Evolutionary conservation across 108 stramenopile genomes (phyloP), one percentile per base, ranked within the genome.

Genomic region (Bacterosira constricta): DNA sequence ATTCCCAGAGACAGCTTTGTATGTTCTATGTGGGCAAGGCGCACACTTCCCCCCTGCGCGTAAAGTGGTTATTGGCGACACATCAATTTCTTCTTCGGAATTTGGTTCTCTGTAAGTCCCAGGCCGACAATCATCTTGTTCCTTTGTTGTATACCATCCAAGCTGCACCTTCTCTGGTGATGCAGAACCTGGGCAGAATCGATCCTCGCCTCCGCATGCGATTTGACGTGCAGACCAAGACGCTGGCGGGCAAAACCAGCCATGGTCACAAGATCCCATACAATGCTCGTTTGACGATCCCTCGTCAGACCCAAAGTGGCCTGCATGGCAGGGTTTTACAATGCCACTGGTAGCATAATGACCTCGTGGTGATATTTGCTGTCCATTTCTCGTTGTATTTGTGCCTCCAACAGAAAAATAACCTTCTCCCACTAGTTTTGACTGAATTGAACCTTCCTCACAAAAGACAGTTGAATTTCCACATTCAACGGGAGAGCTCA

Each of bases 161-260:
- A 26, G n/a, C 39, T 47, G 25, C 7, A 78, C 69, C 53, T 50
- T 30, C 34, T 47, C 34, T 20, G 77, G 69, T 18, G 35, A 51
- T 25, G 69, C 52, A 10, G 62, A 64, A 23, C 77, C 77, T 10
- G 77, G 77, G 18, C 77, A 78, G 59, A 56, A 70, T 25, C 47
- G 36, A 32, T 52, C 36, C 50, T 64, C 64, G 3, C 46, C 47
- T 37, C 77, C 77, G 29, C 77, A 78, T 13, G 77, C 77, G 38
- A 58, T 49, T 66, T 78, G 77, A 21, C 55, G 61, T 21, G 38
- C 5, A 37, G 35, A 58, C 11, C 7, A 11, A 10, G 38, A 58
- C 7, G 37, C 21, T 58, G 29, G 4, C 18, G 57, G 35, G n/a
- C 57, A 58, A 39, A 32, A 39, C 38, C 57, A 52, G 29, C 49